Evolutionary conservation across 352 stramenopile genomes (phyloP).

Genomic region (Phytophthora vignae): DNA sequence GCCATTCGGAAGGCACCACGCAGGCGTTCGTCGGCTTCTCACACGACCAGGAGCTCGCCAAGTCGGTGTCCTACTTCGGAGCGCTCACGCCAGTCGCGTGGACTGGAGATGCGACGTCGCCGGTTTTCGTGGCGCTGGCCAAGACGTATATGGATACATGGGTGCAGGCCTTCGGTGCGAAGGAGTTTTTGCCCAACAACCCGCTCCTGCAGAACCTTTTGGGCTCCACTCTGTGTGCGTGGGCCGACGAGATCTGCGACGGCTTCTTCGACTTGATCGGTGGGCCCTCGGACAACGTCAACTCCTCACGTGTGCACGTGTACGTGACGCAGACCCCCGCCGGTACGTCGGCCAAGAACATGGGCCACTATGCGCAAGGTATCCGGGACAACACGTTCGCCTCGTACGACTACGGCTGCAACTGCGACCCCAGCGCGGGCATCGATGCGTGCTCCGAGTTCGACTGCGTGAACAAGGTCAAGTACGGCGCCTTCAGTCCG

Average conservation of each 20-base stretch:
- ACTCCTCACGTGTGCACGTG: constrained; percentile 53
- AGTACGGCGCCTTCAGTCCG: constrained; percentile 51
- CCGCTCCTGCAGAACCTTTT: constrained; percentile 44
- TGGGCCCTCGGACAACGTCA: constrained; percentile 55
- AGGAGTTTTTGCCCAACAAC: constrained; percentile 46
- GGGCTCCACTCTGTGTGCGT: constrained; percentile 49
- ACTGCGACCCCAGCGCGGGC: constrained; percentile 36
- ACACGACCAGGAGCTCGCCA: constrained; percentile 56
- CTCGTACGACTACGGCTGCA: constrained; percentile 57
- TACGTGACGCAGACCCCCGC: constrained; percentile 57
- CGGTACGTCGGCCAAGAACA: constrained; percentile 57
- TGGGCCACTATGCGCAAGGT: constrained; percentile 57
- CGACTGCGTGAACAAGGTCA: constrained; percentile 53
- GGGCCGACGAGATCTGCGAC: constrained; percentile 47
- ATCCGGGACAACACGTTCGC: constrained; percentile 60
- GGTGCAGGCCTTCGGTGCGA: constrained; percentile 45
- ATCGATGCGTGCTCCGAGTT: constrained; percentile 37
- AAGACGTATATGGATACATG: constrained; percentile 48
- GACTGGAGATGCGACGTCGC: constrained; percentile 36
- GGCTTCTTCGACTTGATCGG: constrained; percentile 54
- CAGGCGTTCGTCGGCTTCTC: constrained; percentile 63
- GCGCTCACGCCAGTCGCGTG: constrained; percentile 56
- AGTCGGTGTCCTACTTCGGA: constrained; percentile 59
- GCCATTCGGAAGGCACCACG: constrained; percentile 59
- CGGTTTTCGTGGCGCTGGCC: constrained; percentile 40